Conservation (phyloP, 352 stramenopile genomes). For the Pythium periplocum region DNA sequence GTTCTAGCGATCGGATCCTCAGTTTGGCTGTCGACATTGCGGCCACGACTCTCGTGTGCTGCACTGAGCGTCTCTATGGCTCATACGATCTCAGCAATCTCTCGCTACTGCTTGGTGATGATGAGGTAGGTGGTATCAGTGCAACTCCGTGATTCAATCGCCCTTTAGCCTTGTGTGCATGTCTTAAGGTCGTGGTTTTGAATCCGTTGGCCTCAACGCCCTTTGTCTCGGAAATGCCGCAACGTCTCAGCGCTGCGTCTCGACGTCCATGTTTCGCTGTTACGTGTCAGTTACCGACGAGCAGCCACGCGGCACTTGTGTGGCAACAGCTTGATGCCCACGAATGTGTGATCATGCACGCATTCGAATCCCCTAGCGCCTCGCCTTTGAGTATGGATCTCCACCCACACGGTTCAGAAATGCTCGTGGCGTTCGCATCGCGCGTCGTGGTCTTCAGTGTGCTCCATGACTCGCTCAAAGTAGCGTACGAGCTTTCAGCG, state of each 20-base stretch:
- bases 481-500: constrained; percentile 56
- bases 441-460: constrained; percentile 62
- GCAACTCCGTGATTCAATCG: background rate
- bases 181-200: constrained; percentile 30
- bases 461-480: constrained; percentile 50
- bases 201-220: constrained; percentile 40
- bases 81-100: constrained; percentile 71
- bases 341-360: constrained; percentile 52
- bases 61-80: constrained; percentile 53
- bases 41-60: constrained; percentile 48
- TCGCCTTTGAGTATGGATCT: constrained; percentile 44
- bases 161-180: background rate
- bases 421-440: constrained; percentile 41
- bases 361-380: constrained; percentile 28
- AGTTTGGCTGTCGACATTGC: constrained; percentile 41
- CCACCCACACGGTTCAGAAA: constrained; percentile 46
- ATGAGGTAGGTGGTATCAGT: constrained; percentile 29
- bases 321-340: constrained; percentile 57
- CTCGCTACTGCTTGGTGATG: constrained; percentile 56
- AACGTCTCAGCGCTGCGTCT: constrained; percentile 35
- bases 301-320: constrained; percentile 42
- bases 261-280: constrained; percentile 43
- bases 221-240: constrained; percentile 26
- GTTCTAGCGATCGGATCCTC: constrained; percentile 36
- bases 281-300: constrained; percentile 30